Evolutionary conservation across 148 eudicot genomes (phyloP).

Genomic region (Persicaria tinctoria): DNA sequence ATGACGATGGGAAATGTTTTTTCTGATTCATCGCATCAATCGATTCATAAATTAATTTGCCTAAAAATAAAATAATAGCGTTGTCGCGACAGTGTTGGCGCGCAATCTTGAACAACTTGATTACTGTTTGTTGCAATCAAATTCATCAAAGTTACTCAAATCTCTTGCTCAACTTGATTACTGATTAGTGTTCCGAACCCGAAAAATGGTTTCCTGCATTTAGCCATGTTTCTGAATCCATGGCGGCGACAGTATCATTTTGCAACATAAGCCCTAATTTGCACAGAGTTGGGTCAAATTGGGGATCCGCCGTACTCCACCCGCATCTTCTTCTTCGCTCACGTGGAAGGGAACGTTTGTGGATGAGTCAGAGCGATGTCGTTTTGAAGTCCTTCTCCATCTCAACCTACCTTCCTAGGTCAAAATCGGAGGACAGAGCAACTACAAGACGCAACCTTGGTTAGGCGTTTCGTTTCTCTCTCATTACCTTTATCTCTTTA

Average conservation of each 20-base stretch:
- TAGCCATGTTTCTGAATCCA: background rate
- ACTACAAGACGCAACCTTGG: background rate
- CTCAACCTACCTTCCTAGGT: background rate
- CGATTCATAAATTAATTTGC: too few species aligned
- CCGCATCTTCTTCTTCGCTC: background rate
- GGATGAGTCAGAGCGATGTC: slow-evolving; percentile 2
- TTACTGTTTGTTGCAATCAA: background rate
- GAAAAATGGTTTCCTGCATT: background rate
- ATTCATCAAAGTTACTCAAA: too few species aligned
- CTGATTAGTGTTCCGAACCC: background rate
- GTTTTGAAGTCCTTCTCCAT: background rate
- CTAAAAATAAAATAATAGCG: too few species aligned
- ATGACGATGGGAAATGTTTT: too few species aligned
- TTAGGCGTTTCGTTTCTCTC: background rate
- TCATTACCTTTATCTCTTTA: background rate
- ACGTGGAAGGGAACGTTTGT: background rate
- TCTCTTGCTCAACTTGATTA: too few species aligned
- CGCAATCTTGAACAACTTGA: background rate
- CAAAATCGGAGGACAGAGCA: background rate
- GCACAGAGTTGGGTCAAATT: background rate
- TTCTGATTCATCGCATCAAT: too few species aligned
- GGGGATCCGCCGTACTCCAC: background rate
- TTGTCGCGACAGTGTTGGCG: background rate
- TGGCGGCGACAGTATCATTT: background rate
- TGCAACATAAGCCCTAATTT: background rate